A percentile compares a stretch with the other conserved stretches of the same genome.
Conservation (phyloP, 768 basidiomycete genomes). For the Lepiota venenata region DNA sequence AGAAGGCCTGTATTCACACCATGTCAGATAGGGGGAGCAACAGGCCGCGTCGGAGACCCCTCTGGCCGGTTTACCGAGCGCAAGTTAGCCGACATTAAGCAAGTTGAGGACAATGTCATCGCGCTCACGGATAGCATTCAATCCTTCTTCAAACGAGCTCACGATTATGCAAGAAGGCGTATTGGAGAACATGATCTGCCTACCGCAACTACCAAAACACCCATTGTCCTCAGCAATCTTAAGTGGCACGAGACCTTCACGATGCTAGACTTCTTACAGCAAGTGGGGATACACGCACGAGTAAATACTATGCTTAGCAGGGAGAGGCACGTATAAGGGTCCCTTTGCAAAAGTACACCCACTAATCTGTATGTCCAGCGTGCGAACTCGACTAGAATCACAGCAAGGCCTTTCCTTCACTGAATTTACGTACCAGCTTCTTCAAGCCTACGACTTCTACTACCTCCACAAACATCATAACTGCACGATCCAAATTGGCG, state of each 20-base stretch:
- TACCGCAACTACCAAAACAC: not conserved
- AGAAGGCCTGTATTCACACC: not conserved
- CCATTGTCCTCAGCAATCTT: slow-evolving; percentile 43
- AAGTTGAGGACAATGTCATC: slow-evolving; percentile 63
- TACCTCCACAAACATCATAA: slow-evolving; percentile 58
- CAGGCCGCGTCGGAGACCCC: slow-evolving; percentile 95
- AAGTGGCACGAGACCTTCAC: slow-evolving; percentile 75
- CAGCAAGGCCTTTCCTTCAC: slow-evolving; percentile 95
- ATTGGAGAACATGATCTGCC: slow-evolving; percentile 11
- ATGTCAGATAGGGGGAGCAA: slow-evolving; percentile 90
- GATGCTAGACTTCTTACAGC: slow-evolving; percentile 81
- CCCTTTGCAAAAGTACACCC: not conserved
- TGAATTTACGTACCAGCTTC: slow-evolving; percentile 95
- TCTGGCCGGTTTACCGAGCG: slow-evolving; percentile 87
- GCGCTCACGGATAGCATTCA: slow-evolving; percentile 62
- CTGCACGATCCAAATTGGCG: slow-evolving; percentile 90
- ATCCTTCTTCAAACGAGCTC: slow-evolving; percentile 69
- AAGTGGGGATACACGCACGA: slow-evolving; percentile 73
- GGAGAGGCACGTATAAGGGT: slow-evolving; percentile 63
- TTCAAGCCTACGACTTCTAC: slow-evolving; percentile 96
- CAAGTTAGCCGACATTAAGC: slow-evolving; percentile 53
- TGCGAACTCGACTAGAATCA: slow-evolving; percentile 73
- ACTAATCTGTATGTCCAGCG: slow-evolving; percentile 41
- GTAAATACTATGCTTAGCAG: slow-evolving; percentile 88
- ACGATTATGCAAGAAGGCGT: slow-evolving; percentile 50